Evolutionary conservation across 2,329 filamentous ascomycete genomes (phyloP).

Genomic region (Blastomyces emzantsi): DNA sequence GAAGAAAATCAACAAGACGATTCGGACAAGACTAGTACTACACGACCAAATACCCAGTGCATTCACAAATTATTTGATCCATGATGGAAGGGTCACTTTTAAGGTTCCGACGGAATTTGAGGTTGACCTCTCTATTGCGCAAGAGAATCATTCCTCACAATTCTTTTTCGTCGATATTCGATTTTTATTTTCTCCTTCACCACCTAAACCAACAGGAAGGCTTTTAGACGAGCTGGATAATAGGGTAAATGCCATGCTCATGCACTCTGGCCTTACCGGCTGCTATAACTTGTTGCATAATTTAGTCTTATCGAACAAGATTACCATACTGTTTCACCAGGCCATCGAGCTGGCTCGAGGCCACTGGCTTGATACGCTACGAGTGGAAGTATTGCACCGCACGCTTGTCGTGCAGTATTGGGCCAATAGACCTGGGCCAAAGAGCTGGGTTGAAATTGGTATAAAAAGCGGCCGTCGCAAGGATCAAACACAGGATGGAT

Average conservation of each 20-base stretch:
- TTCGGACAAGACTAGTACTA: constrained; percentile 74
- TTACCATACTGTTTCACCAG: constrained; percentile 71
- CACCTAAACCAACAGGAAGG: constrained; percentile 52
- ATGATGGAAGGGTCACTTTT: constrained; percentile 85
- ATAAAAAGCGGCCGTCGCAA: constrained; percentile 39
- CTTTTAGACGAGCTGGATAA: constrained; percentile 59
- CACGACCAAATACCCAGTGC: constrained; percentile 73
- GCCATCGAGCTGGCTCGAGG: constrained; percentile 58
- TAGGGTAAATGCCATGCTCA: constrained; percentile 62
- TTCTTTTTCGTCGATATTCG: constrained; percentile 94
- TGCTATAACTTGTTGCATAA: constrained; percentile 85
- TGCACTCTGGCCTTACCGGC: constrained; percentile 60
- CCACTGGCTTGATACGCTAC: constrained; percentile 69
- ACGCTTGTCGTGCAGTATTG: constrained; percentile 88
- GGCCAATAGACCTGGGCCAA: constrained; percentile 58
- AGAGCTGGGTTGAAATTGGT: constrained; percentile 87
- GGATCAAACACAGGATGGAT: constrained; percentile 10
- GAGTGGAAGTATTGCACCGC: constrained; percentile 70
- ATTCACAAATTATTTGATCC: constrained; percentile 68
- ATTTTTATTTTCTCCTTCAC: constrained; percentile 66
- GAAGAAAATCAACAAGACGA: constrained; percentile 70
- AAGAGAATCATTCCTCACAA: constrained; percentile 72
- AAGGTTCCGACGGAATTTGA: constrained; percentile 77
- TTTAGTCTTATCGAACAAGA: constrained; percentile 81
- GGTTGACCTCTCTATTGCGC: constrained; percentile 81